Evolutionary conservation across 306 rosid species (phyloP), one percentile per base, ranked within the genome.

Genomic region (Cucumis melo): DNA sequence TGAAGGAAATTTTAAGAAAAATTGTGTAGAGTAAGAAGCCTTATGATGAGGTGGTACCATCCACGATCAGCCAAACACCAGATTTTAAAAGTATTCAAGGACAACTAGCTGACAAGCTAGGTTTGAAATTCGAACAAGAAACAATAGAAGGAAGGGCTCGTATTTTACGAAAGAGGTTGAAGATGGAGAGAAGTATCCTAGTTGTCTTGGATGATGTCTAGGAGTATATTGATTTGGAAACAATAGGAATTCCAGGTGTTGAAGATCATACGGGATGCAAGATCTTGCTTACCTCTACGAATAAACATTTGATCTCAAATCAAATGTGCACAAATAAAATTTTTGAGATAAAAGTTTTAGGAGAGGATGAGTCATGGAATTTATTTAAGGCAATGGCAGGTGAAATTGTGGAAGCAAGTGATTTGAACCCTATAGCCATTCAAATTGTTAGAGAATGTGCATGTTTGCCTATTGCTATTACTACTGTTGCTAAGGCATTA

Each of bases 171-270:
- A 32, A 74, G 3, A 54, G 83, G 17, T 15, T 85, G 42, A 81
- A 50, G 39, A 1, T n/a, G 0, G 21, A 29, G 1, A 44, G 67
- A 2, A 78, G 11, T 1, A 61, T 57, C 5, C 41, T 87, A 6
- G 14, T 87, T 17, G 72, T 87, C 24, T 38, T 87, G 2, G 91
- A 87, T 57, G 88, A 83, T 65, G 64, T 87, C 0, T 83, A 87
- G 88, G 65, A 39, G 2, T 51, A 32, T 14, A 61, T 87, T 58
- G 78, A 85, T 50, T 68, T 85, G 24, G 66, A 70, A 56, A 21
- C 1, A 1, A 54, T 87, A 0, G 87, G 90, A 1, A 24, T 87
- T 20, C 82, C 85, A 61, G 48, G 12, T 0, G 41, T 0, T 8
- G 74, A 50, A 12, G 5, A 51, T 24, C 83, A 79, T 12, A 48